phyloP scores from a whole-genome alignment of 306 rosid species.

The Castanea mollissima region DNA sequence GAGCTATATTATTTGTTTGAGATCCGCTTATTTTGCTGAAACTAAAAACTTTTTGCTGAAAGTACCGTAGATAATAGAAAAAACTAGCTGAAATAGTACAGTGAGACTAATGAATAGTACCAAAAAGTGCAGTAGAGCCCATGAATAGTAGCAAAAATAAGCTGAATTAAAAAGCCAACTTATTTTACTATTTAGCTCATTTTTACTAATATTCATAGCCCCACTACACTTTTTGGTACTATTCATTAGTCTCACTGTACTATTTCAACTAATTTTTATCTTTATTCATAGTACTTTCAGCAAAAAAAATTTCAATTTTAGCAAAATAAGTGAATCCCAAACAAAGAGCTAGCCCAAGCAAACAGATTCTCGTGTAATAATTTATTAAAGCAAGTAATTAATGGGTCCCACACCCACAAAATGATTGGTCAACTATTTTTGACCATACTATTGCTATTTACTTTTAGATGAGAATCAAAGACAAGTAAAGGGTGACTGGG shows the following conservation, averaged over 20 bases:
- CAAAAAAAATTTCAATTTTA: no score
- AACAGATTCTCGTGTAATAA: not conserved
- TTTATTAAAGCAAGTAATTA: not conserved
- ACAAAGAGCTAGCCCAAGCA: not conserved
- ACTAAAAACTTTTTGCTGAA: fast-evolving
- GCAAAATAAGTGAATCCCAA: fast-evolving
- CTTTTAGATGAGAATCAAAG: not conserved
- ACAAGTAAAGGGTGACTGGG: no score
- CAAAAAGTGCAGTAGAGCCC: fast-evolving
- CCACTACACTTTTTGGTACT: fast-evolving
- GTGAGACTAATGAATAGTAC: fast-evolving
- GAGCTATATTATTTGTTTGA: not conserved
- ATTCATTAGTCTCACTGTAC: fast-evolving
- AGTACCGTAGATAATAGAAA: fast-evolving
- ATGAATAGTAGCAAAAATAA: no score
- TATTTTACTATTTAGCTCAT: no score
- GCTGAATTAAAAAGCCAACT: no score
- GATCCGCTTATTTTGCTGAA: no score
- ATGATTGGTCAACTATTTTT: not conserved
- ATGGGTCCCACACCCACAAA: not conserved
- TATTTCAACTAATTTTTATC: fast-evolving
- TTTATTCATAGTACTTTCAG: no score
- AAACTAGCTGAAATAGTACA: no score
- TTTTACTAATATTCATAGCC: no score
- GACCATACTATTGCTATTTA: not conserved